Evolutionary conservation across 768 basidiomycete species (phyloP), one percentile per base, ranked within the genome.

Genomic region (Hemileccinum rubropunctum): DNA sequence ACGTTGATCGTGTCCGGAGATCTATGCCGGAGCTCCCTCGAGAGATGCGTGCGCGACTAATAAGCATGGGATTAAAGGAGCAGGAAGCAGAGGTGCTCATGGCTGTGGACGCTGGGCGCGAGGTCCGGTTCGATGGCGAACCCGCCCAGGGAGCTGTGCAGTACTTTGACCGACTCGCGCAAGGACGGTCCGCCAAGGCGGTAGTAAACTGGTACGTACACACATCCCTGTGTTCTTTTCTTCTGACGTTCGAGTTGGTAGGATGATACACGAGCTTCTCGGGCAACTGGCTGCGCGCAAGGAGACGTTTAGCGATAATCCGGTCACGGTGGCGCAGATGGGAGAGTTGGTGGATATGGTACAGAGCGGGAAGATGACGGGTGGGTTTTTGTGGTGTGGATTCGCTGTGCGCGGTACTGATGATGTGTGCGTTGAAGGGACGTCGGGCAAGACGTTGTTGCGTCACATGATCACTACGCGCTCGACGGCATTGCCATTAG

Each of bases 221-320:
- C 23, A 23, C 23, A 23, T 3, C 23, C 3, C 6, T 23, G 23
- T 3, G 23, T 23, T 23, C 23, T 23, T 23, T 23, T 23, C 3
- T 23, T 18, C 10, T 12, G 18, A 28, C 1, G 23, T 23, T 13
- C 28, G 27, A 28, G 41, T 18, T 32, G 14, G 13, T 60, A 95
- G 94, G 93, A 80, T 98, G 70, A 83, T 83, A 3, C 90, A 98
- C 51, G 91, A 95, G 52, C 75, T 97, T 0, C 71, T 95, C 2
- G 92, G 92, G 0, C 86, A 88, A 56, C 75, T 98, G 3, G 72
- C 84, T 1, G 74, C 76, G 2, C 77, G 80, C 36, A 73, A 78
- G 40, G 74, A 76, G 17, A 77, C 81, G 32, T 82, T 84, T 63
- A 63, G 65, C 33, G 73, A 81, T 8, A 86, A 86, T 47, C 74